Percentiles rank a stretch among this genome's conserved stretches.
Conservation (phyloP, 352 stramenopile genomes). For the Globisporangium abappressorium region DNA sequence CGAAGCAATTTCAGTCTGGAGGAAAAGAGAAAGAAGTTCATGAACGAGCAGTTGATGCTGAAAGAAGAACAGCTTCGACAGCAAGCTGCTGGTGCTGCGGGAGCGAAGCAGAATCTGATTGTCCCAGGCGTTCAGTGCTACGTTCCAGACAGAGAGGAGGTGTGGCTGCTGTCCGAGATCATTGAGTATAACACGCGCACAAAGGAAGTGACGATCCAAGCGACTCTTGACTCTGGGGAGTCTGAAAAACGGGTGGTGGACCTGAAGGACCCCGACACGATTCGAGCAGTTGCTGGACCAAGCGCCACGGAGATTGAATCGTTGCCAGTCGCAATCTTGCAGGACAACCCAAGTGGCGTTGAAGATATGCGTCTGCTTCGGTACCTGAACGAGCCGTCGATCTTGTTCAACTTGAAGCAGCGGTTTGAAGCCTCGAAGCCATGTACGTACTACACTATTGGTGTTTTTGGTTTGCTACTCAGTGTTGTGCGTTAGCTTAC, state of each 20-base stretch:
- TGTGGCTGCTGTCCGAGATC: conserved; percentile 83
- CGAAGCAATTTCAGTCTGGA: conserved; percentile 77
- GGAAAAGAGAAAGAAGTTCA: conserved; percentile 78
- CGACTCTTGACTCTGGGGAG: conserved; percentile 60
- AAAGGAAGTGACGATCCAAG: conserved; percentile 80
- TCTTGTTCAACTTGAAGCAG: conserved; percentile 93
- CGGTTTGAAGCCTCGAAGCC: conserved; percentile 89
- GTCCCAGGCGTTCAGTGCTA: conserved; percentile 88
- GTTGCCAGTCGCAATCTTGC: conserved; percentile 75
- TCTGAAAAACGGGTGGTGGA: conserved; percentile 72
- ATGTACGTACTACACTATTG: conserved; percentile 43
- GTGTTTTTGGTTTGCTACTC: background rate
- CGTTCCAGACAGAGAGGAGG: conserved; percentile 84
- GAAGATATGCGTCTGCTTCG: conserved; percentile 86
- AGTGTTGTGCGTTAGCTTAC: background rate
- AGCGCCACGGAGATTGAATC: conserved; percentile 80
- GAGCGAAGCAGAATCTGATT: conserved; percentile 80
- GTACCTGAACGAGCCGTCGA: conserved; percentile 92
- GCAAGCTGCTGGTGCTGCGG: conserved; percentile 51
- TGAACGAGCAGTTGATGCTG: conserved; percentile 75
- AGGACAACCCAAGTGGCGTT: conserved; percentile 73
- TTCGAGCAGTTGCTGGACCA: conserved; percentile 73
- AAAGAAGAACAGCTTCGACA: conserved; percentile 79
- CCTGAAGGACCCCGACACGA: conserved; percentile 81
- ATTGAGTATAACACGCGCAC: conserved; percentile 79